Percentiles rank a stretch among this genome's conserved stretches.
Conservation (phyloP, 2,329 filamentous ascomycete genomes). For the Apiospora arundinis region DNA sequence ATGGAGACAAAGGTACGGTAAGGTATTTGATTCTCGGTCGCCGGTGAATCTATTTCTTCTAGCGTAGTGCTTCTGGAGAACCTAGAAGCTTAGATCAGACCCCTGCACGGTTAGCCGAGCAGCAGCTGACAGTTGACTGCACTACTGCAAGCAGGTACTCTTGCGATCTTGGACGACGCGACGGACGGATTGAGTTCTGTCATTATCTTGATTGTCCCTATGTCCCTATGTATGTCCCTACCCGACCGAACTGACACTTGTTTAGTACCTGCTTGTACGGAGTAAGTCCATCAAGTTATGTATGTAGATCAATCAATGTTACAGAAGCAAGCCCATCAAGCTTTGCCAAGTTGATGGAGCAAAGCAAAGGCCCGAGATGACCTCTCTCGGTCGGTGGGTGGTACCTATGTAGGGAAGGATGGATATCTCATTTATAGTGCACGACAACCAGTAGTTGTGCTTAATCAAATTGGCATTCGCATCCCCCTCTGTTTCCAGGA, state of each 20-base stretch:
- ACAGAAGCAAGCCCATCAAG: not conserved
- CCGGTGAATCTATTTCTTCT: slow-evolving; percentile 1
- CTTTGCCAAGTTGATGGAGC: slow-evolving; percentile 1
- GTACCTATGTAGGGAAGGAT: too few relatives aligned
- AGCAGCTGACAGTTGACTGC: not conserved
- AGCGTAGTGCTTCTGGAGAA: slow-evolving; percentile 7
- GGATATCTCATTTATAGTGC: slow-evolving; percentile 7
- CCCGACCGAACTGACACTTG: too few relatives aligned
- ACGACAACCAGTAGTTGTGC: not conserved
- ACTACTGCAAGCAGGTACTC: not conserved
- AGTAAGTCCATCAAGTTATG: not conserved
- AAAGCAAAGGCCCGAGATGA: not conserved
- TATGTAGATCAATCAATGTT: slow-evolving; percentile 3
- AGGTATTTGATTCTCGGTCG: not conserved
- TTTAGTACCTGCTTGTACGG: too few relatives aligned
- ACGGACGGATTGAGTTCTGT: not conserved
- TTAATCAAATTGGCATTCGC: not conserved
- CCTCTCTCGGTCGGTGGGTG: not conserved
- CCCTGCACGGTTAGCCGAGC: not conserved
- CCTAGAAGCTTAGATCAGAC: slow-evolving; percentile 7
- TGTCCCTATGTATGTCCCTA: too few relatives aligned
- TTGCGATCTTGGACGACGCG: not conserved
- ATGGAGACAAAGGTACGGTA: not conserved
- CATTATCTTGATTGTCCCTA: not conserved
- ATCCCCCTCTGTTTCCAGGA: not conserved